Evolutionary conservation across 495 filamentous ascomycete species (phyloP), one percentile per base, ranked within the genome.

Genomic region (Bacidia rubella): DNA sequence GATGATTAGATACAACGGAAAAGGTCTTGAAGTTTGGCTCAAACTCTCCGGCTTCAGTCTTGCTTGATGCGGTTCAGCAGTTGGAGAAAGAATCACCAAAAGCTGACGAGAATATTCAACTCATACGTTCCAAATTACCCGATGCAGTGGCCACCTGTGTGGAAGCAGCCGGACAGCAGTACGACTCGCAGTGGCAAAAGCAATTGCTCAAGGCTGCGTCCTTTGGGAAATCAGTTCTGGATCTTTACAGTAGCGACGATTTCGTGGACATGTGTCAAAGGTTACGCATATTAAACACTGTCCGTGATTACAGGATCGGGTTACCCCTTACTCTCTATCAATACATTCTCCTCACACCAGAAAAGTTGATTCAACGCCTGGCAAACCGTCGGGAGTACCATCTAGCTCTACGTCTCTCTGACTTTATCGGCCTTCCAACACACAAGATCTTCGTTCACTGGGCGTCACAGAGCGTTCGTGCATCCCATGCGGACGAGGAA

Each of bases 251-350:
- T 66, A 93, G 86, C 61, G 92, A 98, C 57, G 90, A 97, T 52
- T 98, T 97, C 65, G 93, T 98, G 24, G 89, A 96, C 53, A 96
- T 95, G 87, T 95, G 87, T 57, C 92, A 98, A 66, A 90, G 83
- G 11, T 68, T 97, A 17, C 82, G 92, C 45, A 88, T 98, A 2
- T 74, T 98, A 26, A 95, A 94, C 61, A 90, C 93, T 15, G 81
- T 88, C 2, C 76, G 92, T 44, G 94, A 85, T 63, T 96, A 87
- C 60, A 82, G 92, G 60, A 82, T 98, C 51, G 92, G 93, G 11
- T 59, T 98, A 15, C 87, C 92, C 0, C 60, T 97, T n/a, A 92
- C 87, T 11, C 92, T 92, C 62, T 88, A 96, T 24, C 89, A 97
- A 67, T 87, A 81, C 62, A 73, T 88, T 52, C 87, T 87, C 17